phyloP scores from a whole-genome alignment of 2,329 filamentous ascomycete genomes.

The Proliferodiscus dingleyae region DNA sequence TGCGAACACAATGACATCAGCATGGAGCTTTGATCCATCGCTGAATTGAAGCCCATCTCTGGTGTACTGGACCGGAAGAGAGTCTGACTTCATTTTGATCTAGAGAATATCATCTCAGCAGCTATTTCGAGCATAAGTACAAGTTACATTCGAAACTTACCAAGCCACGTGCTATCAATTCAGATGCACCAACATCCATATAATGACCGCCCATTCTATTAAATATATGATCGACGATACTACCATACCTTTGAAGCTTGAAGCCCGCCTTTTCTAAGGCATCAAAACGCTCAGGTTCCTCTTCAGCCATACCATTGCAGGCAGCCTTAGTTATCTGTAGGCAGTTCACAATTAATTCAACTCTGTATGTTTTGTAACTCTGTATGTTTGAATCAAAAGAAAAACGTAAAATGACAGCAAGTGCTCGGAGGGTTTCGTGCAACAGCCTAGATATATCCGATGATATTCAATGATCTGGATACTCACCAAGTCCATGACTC shows the following conservation, averaged over 20 bases:
- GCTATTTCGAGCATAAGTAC: too few species aligned
- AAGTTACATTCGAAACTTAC: conserved; percentile 36
- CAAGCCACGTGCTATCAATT: conserved; percentile 47
- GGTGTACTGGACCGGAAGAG: conserved; percentile 6
- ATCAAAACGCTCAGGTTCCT: conserved; percentile 33
- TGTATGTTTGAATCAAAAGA: too few species aligned
- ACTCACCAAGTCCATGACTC: conserved; percentile 2
- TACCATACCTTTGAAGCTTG: conserved; percentile 49
- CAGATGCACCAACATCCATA: conserved; percentile 48
- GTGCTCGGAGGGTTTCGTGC: too few species aligned
- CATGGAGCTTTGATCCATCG: conserved; percentile 42
- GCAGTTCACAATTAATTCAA: too few species aligned
- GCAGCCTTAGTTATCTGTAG: too few species aligned
- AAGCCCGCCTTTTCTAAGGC: conserved; percentile 52
- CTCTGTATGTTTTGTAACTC: too few species aligned
- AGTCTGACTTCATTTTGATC: conserved; percentile 19
- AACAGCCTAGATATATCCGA: too few species aligned
- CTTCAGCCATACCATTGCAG: conserved; percentile 2
- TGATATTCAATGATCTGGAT: too few species aligned
- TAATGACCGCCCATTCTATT: conserved; percentile 55
- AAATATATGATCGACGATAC: conserved; percentile 50
- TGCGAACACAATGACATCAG: conserved; percentile 47
- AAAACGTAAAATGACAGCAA: too few species aligned
- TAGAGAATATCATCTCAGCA: too few species aligned
- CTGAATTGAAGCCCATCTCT: conserved; percentile 30